Percentiles rank a stretch among this genome's conserved stretches.
Evolutionary conservation across 2,329 filamentous ascomycete species (phyloP).

Genomic region (Cercospora citrullina): DNA sequence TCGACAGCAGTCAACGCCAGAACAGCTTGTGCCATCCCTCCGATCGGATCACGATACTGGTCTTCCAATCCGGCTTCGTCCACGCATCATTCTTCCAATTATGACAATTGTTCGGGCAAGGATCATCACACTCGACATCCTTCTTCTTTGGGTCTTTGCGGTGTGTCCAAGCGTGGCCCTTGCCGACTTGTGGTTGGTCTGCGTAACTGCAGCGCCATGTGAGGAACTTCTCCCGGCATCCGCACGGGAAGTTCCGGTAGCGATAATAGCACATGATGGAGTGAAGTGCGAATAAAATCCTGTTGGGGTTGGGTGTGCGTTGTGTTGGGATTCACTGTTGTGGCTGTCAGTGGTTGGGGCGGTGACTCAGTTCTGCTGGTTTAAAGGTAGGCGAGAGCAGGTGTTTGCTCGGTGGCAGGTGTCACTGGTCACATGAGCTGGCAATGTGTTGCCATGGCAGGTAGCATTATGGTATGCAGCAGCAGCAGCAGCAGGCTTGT

Average conservation of each 20-base stretch:
- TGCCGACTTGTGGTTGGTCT: conserved; percentile 8
- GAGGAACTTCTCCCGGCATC: conserved; percentile 15
- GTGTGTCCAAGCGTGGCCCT: conserved; percentile 9
- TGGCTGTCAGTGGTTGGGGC: not conserved
- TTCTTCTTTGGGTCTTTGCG: conserved; percentile 9
- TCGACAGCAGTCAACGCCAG: not conserved
- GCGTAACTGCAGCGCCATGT: conserved; percentile 15
- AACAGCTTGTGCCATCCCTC: conserved; percentile 11
- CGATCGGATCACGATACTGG: conserved; percentile 4
- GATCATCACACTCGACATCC: not conserved
- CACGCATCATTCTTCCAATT: conserved; percentile 8
- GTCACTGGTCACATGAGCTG: conserved; percentile 6
- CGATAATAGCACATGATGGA: conserved; percentile 19
- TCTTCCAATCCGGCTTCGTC: conserved; percentile 15
- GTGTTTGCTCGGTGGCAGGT: not conserved
- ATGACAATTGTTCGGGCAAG: conserved; percentile 3
- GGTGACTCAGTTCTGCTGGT: not conserved
- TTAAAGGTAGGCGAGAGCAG: not conserved
- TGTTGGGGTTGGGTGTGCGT: not conserved
- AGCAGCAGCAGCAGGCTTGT: not conserved
- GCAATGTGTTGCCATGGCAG: not conserved
- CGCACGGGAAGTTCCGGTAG: conserved; percentile 15
- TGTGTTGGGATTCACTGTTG: conserved; percentile 6
- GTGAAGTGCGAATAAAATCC: not conserved
- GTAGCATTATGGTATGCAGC: not conserved